Conservation (phyloP, 2,329 filamentous ascomycete genomes). For the Periconia digitata region DNA sequence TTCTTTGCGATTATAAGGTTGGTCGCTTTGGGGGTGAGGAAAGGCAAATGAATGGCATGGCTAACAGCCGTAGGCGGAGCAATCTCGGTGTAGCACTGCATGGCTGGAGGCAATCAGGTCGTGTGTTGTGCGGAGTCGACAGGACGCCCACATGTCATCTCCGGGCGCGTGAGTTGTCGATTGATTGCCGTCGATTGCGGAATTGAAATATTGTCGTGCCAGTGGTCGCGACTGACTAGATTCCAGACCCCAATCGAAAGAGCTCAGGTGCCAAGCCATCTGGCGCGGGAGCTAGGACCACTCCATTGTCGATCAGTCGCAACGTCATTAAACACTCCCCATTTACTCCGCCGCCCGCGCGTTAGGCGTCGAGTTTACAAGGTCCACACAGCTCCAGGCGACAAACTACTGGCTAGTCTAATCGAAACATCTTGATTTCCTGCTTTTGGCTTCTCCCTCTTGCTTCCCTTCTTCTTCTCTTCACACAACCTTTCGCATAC, state of each 20-base stretch:
- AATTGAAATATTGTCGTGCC: conserved; percentile 4
- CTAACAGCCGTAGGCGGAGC: conserved; percentile 92
- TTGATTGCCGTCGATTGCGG: background rate
- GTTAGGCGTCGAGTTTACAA: background rate
- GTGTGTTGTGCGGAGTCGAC: background rate
- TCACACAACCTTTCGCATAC: background rate
- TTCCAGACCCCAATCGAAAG: conserved; percentile 12
- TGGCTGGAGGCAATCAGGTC: conserved; percentile 41
- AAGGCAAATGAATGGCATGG: conserved; percentile 77
- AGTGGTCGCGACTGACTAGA: conserved; percentile 11
- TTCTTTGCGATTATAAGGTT: conserved; percentile 92
- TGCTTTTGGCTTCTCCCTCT: background rate
- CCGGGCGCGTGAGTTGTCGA: conserved; percentile 1
- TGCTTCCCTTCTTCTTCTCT: background rate
- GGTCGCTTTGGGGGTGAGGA: conserved; percentile 72
- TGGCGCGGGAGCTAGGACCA: conserved; percentile 9
- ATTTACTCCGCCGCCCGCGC: background rate
- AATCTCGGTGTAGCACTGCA: conserved; percentile 98
- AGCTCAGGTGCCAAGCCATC: conserved; percentile 17
- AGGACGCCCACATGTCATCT: conserved; percentile 19
- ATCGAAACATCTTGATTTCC: background rate
- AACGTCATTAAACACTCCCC: conserved; percentile 19
- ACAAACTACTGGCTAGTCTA: no score
- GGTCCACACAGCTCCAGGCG: no score
- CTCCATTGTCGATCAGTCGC: background rate